A percentile compares a stretch with the other conserved stretches of the same genome.
Evolutionary conservation across 2,329 filamentous ascomycete species (phyloP).

Genomic region (Apiospora aurea): DNA sequence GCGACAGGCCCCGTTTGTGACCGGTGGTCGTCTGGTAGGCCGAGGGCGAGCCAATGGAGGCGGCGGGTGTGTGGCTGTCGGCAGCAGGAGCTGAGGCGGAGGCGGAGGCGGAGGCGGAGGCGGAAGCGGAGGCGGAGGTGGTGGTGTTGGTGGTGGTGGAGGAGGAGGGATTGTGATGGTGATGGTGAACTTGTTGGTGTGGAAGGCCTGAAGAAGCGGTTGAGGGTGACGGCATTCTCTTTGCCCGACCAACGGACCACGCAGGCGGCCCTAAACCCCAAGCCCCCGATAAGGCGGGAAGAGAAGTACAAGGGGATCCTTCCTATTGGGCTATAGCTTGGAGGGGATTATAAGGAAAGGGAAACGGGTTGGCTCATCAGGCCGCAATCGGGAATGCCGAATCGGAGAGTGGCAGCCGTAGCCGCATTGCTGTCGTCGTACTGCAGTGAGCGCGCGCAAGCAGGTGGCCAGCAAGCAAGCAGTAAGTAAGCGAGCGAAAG

Average conservation of each 20-base stretch:
- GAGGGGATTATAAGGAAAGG: background rate
- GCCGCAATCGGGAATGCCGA: constrained; percentile 10
- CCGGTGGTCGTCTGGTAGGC: constrained; percentile 22
- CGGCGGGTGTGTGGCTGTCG: constrained; percentile 23
- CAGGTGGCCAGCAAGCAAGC: background rate
- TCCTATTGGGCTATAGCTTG: background rate
- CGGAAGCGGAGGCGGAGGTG: too few relatives aligned
- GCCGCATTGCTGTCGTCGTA: constrained; percentile 13
- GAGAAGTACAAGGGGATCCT: background rate
- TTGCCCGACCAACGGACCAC: constrained; percentile 10
- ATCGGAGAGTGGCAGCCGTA: constrained; percentile 18
- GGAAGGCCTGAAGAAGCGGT: constrained; percentile 13
- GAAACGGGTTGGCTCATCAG: constrained; percentile 2
- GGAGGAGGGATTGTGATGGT: background rate
- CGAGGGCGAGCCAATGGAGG: constrained; percentile 21
- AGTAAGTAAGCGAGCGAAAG: background rate
- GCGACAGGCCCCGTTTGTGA: constrained; percentile 36
- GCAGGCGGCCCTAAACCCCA: constrained; percentile 17
- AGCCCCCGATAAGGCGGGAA: constrained; percentile 12
- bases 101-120: background rate
- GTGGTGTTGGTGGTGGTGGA: too few relatives aligned
- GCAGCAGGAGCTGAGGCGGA: background rate
- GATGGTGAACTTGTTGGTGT: background rate
- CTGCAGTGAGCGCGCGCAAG: background rate
- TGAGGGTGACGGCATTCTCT: constrained; percentile 20